Base-by-base conservation (phyloP, 306 rosid genomes). In the Astragalus membranaceus region DNA sequence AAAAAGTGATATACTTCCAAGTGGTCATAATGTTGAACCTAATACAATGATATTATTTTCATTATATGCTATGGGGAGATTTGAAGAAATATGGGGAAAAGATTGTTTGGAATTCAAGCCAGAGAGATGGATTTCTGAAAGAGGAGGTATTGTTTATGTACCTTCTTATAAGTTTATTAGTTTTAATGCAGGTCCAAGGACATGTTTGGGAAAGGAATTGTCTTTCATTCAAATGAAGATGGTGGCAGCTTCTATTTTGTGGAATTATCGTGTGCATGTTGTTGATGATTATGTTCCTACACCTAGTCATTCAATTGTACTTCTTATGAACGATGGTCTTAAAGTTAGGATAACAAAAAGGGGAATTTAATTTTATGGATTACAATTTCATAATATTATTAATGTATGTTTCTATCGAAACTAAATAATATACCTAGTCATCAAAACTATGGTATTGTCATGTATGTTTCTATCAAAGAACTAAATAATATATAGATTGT, bases 61-160 rank as follows among this genome's bases (percentile, higher is more conserved):
- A 3, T 4, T 77, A n/a, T 88, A 88, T 43, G 70, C 88, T 12
- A 77, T 83, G 84, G 94, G 94, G 3, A 85, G 94, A 46, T 43
- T 47, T 78, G 77, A 68, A 59, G 48, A 55, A 0, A 81, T 85
- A 5, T 85, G 88, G 90, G 94, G 90, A 1, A 7, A 72, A 37
- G 90, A 88, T 60, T 83, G 64, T 60, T 32, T 37, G 42, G 90
- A 88, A 44, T 88, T 81, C 72, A 88, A 83, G 78, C 90, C 94
- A 3, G 88, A 83, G 70, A 79, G 93, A 16, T 88, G 93, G 93
- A 74, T 88, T 2, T 70, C 82, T 0, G 80, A 81, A 7, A 32
- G 26, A 29, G 87, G 85, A 10, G 44, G 70, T 7, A 39, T 83
- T 3, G 69, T 74, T 26, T 48, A 79, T 14, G 83, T 29, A 3